Conservation (phyloP, 352 stramenopile species). For the Phytopythium kandeliae region DNA sequence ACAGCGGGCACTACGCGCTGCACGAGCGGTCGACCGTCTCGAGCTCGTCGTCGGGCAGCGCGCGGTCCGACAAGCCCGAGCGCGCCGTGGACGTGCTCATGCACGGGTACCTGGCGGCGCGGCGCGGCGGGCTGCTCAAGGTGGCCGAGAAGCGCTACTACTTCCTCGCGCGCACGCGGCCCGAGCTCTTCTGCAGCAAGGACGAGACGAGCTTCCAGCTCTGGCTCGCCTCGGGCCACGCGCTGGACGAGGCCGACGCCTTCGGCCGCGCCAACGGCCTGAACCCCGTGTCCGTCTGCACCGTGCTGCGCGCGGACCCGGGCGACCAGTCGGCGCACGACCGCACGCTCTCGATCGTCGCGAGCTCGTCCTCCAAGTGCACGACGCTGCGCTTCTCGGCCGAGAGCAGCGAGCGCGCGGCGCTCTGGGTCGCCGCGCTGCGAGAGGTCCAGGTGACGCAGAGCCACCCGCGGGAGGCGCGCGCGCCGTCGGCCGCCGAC, state of each 20-base stretch:
- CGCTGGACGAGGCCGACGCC: slow-evolving; percentile 22
- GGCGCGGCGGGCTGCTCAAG: slow-evolving; percentile 48
- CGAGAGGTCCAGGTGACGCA: slow-evolving; percentile 52
- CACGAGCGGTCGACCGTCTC: background rate
- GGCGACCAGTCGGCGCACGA: slow-evolving; percentile 30
- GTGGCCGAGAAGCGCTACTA: slow-evolving; percentile 62
- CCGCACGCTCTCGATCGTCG: slow-evolving; percentile 41
- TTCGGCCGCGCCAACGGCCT: slow-evolving; percentile 19
- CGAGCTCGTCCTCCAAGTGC: slow-evolving; percentile 36
- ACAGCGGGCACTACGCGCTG: background rate
- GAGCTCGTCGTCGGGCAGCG: slow-evolving; percentile 2
- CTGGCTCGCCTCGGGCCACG: slow-evolving; percentile 44
- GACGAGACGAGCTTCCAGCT: slow-evolving; percentile 59
- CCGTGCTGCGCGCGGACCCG: slow-evolving; percentile 45
- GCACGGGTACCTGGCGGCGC: slow-evolving; percentile 40
- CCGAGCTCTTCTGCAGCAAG: slow-evolving; percentile 56
- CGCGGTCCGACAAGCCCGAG: slow-evolving; percentile 13
- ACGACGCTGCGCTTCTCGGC: slow-evolving; percentile 35
- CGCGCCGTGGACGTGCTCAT: slow-evolving; percentile 25
- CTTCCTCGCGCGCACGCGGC: slow-evolving; percentile 29
- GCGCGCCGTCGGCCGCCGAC: slow-evolving; percentile 12
- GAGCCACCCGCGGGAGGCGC: slow-evolving; percentile 8
- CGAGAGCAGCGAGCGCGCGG: slow-evolving; percentile 31
- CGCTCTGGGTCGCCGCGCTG: slow-evolving; percentile 49
- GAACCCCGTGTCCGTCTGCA: slow-evolving; percentile 35